phyloP scores from a whole-genome alignment of 768 basidiomycete species.

The Leccinum subgranulosum region DNA sequence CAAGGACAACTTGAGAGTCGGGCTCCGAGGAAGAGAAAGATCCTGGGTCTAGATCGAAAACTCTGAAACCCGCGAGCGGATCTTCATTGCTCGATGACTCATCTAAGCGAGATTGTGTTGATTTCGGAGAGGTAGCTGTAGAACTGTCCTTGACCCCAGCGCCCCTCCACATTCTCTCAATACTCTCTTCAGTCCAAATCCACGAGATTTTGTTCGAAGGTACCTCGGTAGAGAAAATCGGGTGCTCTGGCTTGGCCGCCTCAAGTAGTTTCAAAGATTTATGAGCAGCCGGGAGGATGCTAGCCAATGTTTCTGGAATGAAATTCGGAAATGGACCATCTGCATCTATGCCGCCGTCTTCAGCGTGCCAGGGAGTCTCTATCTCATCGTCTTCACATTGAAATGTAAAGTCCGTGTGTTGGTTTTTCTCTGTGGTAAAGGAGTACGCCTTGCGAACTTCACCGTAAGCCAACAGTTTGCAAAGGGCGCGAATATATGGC shows the following conservation, averaged over 20 bases:
- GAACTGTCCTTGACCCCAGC: not conserved
- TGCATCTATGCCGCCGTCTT: conserved; percentile 38
- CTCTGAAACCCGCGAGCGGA: conserved; percentile 44
- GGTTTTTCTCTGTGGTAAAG: conserved; percentile 10
- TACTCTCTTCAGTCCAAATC: conserved; percentile 36
- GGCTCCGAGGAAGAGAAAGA: conserved; percentile 25
- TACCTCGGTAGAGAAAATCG: conserved; percentile 42
- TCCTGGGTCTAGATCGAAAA: conserved; percentile 72
- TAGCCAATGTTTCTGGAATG: conserved; percentile 48
- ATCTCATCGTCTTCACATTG: conserved; percentile 31
- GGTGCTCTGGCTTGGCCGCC: conserved; percentile 63
- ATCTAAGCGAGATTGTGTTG: not conserved
- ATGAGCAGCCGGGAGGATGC: conserved; percentile 59
- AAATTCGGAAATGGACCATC: conserved; percentile 59
- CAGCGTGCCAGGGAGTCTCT: conserved; percentile 38
- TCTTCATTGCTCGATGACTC: conserved; percentile 19
- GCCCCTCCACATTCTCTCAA: conserved; percentile 11
- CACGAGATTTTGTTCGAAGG: conserved; percentile 42
- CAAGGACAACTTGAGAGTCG: conserved; percentile 30
- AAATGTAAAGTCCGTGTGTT: conserved; percentile 13
- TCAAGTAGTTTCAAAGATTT: conserved; percentile 66
- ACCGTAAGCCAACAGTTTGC: conserved; percentile 55
- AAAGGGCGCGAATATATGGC: conserved; percentile 59
- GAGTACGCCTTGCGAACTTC: conserved; percentile 29
- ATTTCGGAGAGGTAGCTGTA: not conserved